phyloP scores from a whole-genome alignment of 2,329 filamentous ascomycete species.

The Penicillium sumatraense region DNA sequence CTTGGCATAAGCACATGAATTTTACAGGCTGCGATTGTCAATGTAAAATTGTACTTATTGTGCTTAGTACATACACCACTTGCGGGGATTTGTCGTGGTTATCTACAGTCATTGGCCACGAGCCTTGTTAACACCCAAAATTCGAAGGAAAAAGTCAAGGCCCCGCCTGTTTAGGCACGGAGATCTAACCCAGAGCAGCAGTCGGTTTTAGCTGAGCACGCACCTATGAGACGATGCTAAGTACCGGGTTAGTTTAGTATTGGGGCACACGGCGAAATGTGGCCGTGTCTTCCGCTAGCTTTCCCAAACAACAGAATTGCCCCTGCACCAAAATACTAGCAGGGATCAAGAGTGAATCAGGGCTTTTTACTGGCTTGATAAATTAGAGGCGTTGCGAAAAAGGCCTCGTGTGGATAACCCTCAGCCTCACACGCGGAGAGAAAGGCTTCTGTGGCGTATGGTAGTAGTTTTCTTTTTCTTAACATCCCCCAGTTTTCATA shows the following conservation, averaged over 20 bases:
- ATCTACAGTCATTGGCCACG: conserved; percentile 2
- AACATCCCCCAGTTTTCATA: not conserved
- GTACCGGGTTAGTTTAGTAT: not conserved
- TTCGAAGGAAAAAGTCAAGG: no score
- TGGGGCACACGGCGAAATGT: conserved; percentile 6
- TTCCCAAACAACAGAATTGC: conserved; percentile 19
- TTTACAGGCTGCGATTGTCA: not conserved
- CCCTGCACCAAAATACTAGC: conserved; percentile 13
- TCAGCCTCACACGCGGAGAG: conserved; percentile 8
- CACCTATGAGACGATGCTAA: not conserved
- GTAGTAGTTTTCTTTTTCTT: not conserved
- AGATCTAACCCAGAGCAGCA: conserved; percentile 6
- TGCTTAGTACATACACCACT: not conserved
- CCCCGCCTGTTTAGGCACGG: conserved; percentile 6
- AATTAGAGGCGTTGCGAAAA: not conserved
- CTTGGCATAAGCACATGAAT: conserved; percentile 8
- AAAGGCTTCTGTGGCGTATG: conserved; percentile 9
- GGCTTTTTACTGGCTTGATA: conserved; percentile 5
- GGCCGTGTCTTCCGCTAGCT: conserved; percentile 17
- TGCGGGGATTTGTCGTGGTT: not conserved
- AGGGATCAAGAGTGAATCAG: not conserved
- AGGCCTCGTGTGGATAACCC: not conserved
- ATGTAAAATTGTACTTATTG: not conserved
- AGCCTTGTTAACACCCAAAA: not conserved
- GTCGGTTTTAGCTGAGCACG: not conserved